Evolutionary conservation across 345 rosid species (phyloP).

Genomic region (Eucalyptus coolabah): DNA sequence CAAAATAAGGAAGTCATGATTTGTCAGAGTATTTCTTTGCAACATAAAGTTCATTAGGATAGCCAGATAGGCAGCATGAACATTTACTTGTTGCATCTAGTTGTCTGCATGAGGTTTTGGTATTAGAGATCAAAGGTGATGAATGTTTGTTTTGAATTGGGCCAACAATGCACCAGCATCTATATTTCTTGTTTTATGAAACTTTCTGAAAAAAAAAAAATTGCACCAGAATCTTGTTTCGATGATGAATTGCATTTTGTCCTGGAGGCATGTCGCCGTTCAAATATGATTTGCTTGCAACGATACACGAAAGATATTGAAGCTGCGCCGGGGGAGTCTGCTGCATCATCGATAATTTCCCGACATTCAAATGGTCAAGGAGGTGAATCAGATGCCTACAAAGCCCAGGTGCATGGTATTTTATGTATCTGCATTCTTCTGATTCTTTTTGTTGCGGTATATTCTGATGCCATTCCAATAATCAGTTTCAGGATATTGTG

Average conservation of each 20-base stretch:
- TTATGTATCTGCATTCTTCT: background rate
- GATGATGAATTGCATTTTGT: constrained; percentile 52
- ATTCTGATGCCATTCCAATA: background rate
- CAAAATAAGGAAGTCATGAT: background rate
- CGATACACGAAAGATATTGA: constrained; percentile 67
- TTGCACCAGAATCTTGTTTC: constrained; percentile 58
- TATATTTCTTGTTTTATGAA: constrained; percentile 9
- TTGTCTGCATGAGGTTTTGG: background rate
- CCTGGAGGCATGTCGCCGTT: constrained; percentile 84
- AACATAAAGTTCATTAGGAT: background rate
- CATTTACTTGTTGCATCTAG: background rate
- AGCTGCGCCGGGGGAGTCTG: constrained; percentile 67
- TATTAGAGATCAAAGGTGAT: background rate
- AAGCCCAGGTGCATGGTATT: constrained; percentile 36
- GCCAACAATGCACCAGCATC: background rate
- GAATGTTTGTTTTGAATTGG: background rate
- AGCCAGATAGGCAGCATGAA: background rate
- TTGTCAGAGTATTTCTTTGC: background rate
- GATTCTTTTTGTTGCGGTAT: background rate
- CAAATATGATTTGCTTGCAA: constrained; percentile 77
- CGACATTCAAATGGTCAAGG: constrained; percentile 54
- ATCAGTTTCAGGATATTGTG: constrained; percentile 64
- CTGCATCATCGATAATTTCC: constrained; percentile 65
- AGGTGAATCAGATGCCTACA: constrained; percentile 19
- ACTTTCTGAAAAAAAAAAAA: constrained; percentile 29